A percentile compares a stretch with the other conserved stretches of the same genome.
Evolutionary conservation across 129 eudicot genomes (phyloP).

Genomic region (Escallonia herrerae): DNA sequence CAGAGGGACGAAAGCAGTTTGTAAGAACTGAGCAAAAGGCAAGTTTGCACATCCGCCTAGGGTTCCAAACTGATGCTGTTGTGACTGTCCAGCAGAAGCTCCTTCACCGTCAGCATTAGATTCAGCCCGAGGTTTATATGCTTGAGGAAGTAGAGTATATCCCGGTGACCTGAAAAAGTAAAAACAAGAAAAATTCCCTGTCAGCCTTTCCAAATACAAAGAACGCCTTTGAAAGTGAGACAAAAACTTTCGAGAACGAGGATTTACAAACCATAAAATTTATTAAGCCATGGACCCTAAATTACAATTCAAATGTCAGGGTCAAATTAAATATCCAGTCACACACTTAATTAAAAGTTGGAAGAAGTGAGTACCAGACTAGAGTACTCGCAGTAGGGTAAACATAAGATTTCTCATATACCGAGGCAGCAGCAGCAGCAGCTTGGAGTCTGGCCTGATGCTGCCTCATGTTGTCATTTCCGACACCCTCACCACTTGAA

Average conservation of each 20-base stretch:
- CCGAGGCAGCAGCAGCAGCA: slow-evolving; percentile 88
- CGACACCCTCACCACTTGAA: slow-evolving; percentile 38
- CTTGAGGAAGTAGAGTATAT: slow-evolving; percentile 39
- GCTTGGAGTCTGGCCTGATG: slow-evolving; percentile 80
- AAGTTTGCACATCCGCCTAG: slow-evolving; percentile 26
- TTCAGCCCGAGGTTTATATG: slow-evolving; percentile 12
- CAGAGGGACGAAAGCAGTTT: slow-evolving; percentile 26
- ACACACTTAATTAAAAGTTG: not conserved
- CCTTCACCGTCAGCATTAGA: slow-evolving; percentile 16
- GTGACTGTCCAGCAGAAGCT: slow-evolving; percentile 23
- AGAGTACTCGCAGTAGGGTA: slow-evolving; percentile 70
- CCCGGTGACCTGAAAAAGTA: slow-evolving; percentile 56
- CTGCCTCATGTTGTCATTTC: slow-evolving; percentile 37
- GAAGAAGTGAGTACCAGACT: slow-evolving; percentile 44
- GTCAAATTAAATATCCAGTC: no score
- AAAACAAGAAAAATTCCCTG: not conserved
- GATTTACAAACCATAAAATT: no score
- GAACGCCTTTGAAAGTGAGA: not conserved
- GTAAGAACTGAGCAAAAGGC: slow-evolving; percentile 32
- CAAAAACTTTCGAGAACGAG: no score
- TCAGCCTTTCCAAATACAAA: not conserved
- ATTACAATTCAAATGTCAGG: no score
- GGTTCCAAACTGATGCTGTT: slow-evolving; percentile 21
- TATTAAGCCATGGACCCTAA: no score
- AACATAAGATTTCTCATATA: slow-evolving; percentile 82